Evolutionary conservation across 1,139 yeast species (phyloP).

Genomic region (Suhomyces atakaporum): DNA sequence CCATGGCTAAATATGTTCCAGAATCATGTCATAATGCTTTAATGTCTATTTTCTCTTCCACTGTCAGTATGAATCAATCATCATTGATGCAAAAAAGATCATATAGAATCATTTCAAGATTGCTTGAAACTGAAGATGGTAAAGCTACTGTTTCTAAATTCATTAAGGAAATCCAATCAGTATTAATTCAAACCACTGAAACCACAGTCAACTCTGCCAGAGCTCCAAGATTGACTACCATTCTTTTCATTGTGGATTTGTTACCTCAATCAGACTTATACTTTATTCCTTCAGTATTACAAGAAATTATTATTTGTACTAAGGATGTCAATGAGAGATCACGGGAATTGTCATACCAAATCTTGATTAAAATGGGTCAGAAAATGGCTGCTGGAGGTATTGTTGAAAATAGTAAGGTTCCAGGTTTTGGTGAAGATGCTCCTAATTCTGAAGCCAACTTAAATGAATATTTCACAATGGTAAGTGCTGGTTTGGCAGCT

Average conservation of each 20-base stretch:
- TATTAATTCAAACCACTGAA: conserved; percentile 60
- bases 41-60: conserved; percentile 72
- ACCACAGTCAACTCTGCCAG: conserved; percentile 73
- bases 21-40: conserved; percentile 68
- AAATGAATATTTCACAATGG: conserved; percentile 86
- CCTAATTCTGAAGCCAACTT: conserved; percentile 69
- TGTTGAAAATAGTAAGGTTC: conserved; percentile 64
- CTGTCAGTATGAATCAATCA: conserved; percentile 56
- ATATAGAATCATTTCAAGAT: conserved; percentile 72
- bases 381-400: conserved; percentile 74
- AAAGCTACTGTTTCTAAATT: conserved; percentile 50
- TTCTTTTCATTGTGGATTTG: conserved; percentile 58
- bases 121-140: conserved; percentile 73
- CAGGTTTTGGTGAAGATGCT: conserved; percentile 64
- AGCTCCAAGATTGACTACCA: conserved; percentile 74
- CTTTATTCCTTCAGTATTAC: conserved; percentile 78
- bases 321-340: conserved; percentile 93
- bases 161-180: conserved; percentile 58
- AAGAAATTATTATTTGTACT: conserved; percentile 90
- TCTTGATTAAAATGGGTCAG: conserved; percentile 79
- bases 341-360: conserved; percentile 75
- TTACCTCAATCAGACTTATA: conserved; percentile 65
- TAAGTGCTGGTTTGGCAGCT: conserved; percentile 95
- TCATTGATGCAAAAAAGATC: conserved; percentile 86
- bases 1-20: conserved; percentile 84